These are phyloP conservation scores for Malassezia globosa DNA, from an alignment of 1,284 basidiomycete genomes.

Conservation along the genomic window DNA sequence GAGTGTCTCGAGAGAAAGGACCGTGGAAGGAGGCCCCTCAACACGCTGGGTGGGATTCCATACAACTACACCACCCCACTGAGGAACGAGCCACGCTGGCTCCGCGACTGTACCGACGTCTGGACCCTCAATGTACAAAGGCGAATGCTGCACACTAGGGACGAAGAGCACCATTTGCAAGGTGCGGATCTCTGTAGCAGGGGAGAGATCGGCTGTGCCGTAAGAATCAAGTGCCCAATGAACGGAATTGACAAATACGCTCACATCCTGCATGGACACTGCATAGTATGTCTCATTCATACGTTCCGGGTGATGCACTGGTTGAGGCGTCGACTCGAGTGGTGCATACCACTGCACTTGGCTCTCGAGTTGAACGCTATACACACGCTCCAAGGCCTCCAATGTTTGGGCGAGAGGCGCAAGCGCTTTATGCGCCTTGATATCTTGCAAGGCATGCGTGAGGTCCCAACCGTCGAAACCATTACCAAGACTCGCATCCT, in stretches of 20 bases:
- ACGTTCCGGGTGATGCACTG: not conserved
- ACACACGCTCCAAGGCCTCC: constrained; percentile 50
- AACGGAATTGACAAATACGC: constrained; percentile 79
- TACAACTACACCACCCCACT: constrained; percentile 84
- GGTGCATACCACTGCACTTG: constrained; percentile 87
- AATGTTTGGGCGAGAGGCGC: constrained; percentile 18
- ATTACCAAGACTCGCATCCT: constrained; percentile 23
- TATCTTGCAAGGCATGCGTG: not conserved
- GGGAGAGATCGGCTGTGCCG: not conserved
- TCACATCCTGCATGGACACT: constrained; percentile 28
- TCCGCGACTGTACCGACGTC: constrained; percentile 9
- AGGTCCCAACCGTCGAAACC: constrained; percentile 10
- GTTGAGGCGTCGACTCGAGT: constrained; percentile 59
- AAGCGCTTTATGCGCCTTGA: not conserved
- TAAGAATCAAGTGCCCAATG: constrained; percentile 64
- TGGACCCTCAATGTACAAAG: constrained; percentile 62
- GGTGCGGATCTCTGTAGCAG: constrained; percentile 21
- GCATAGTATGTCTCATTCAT: constrained; percentile 3
- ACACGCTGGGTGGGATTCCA: constrained; percentile 52
- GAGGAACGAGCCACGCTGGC: constrained; percentile 72
- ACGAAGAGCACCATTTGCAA: constrained; percentile 84
- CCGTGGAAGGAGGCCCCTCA: no score
- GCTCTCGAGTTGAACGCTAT: constrained; percentile 85
- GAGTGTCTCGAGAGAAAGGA: constrained; percentile 48
- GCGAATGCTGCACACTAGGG: constrained; percentile 60